Percentiles rank a stretch among this genome's conserved stretches.
These are phyloP conservation scores for Leccinum broughii DNA, from an alignment of 768 basidiomycete species.

Conservation along the genomic window DNA sequence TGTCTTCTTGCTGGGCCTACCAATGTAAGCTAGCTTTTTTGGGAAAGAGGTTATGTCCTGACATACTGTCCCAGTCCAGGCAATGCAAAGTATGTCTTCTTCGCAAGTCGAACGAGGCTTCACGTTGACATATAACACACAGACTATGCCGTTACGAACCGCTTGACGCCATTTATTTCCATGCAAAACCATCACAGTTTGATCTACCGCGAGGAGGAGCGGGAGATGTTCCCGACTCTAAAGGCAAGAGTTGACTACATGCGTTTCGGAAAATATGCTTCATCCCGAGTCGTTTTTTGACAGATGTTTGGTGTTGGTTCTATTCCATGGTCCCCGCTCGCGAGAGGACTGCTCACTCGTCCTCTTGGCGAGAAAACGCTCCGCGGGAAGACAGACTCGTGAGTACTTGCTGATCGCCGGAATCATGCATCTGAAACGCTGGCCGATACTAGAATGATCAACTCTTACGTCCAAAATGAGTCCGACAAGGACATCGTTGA, in stretches of 20 bases:
- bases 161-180: slow-evolving; percentile 55
- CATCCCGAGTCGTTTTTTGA: slow-evolving; percentile 38
- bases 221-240: slow-evolving; percentile 54
- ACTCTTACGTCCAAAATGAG: slow-evolving; percentile 12
- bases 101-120: background rate
- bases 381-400: slow-evolving; percentile 3
- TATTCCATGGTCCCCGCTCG: slow-evolving; percentile 8
- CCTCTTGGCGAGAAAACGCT: slow-evolving; percentile 6
- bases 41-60: background rate
- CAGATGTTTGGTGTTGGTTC: slow-evolving; percentile 11
- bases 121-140: slow-evolving; percentile 2
- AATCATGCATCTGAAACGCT: background rate
- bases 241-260: slow-evolving; percentile 20
- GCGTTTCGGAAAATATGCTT: slow-evolving; percentile 43
- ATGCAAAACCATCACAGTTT: slow-evolving; percentile 66
- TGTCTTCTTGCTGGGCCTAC: slow-evolving; percentile 43
- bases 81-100: slow-evolving; percentile 38
- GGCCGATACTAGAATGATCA: background rate
- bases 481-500: slow-evolving; percentile 11
- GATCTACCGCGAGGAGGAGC: slow-evolving; percentile 62
- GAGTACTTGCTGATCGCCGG: background rate
- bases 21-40: slow-evolving; percentile 32
- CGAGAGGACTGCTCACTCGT: slow-evolving; percentile 5
- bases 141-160: slow-evolving; percentile 44
- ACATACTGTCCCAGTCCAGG: slow-evolving; percentile 33